Base-by-base conservation (phyloP, 225 moss, liverwort and hornwort species). In the Polytrichum formosum region DNA sequence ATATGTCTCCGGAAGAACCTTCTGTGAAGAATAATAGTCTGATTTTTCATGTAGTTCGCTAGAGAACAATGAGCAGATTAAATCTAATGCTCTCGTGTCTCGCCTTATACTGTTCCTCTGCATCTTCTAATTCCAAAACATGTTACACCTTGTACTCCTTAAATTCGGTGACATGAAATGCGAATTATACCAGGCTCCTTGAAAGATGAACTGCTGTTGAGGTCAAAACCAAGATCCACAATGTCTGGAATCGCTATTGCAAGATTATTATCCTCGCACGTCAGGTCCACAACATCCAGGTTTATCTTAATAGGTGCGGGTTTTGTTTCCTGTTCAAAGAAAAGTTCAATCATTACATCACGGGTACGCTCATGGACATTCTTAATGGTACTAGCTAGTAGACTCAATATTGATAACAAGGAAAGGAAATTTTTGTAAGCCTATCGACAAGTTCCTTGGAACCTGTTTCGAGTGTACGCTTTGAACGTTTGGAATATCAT, bases 161-260 rank as follows among this genome's bases (percentile, higher is more conserved):
- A 10, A 46, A 46, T 46, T 46, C 46, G 16, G 46, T 13, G 64
- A 64, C 27, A 26, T 26, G 17, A 33, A 35, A 28, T 63, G 54
- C 60, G 74, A 69, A 59, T 73, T 62, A 4, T 77, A 82, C 85
- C 72, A 70, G n/a, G 69, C 21, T 26, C 66, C 58, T 30, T 8
- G 68, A 68, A 66, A 66, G 26, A 69, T 46, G 72, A 33, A 28
- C 66, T 69, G 28, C n/a, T 70, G 66, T 72, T 74, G 54, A 58
- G 59, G 71, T 76, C 73, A 46, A 65, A 66, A 53, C 77, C 84
- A 61, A 85, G 69, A 72, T 85, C 72, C 74, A 79, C 82, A 72
- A 74, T 16, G 53, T 76, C 64, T 35, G 76, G 46, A 55, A 30
- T 56, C 37, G 70, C 27, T 55, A 76, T 25, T 64, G 74, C 58